Evolutionary conservation across 129 eudicot genomes (phyloP), one percentile per base, ranked within the genome.

Genomic region (Saussurea involucrata): DNA sequence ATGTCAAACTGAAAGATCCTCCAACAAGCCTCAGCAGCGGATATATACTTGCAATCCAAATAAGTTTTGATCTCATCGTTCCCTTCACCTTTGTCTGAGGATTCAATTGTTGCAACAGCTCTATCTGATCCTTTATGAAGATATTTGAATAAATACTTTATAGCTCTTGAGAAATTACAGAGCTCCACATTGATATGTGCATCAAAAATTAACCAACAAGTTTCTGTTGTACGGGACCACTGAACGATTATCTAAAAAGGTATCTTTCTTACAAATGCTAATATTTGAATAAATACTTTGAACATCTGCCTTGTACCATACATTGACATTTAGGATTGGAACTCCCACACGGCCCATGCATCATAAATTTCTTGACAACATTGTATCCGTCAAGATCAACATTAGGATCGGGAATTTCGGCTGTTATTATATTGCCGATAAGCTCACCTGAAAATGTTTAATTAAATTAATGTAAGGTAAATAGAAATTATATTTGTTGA

Each of bases 291-390:
- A n/a, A 74, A 22, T 13, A n/a, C 11, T 73, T 74, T 33, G 69
- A 58, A 34, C 69, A 74, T 3, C 7, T 21, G 2, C 8, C 13
- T 3, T 36, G 2, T n/a, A 37, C 25, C 55, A 63, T 74, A 29
- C 78, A 74, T 7, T 60, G n/a, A 17, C 65, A 55, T 15, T 3
- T 24, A 11, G 1, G 3, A 24, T 60, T 61, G 0, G 21, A 22
- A 9, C 3, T 1, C 9, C 78, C 37, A 36, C 55, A 73, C 0
- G 77, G 69, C 8, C 69, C 77, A 57, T 73, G 77, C 18, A 73
- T 58, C 69, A 74, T 61, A 12, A 34, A 60, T 4, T 74, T 31
- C 0, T 6, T 61, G 0, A 60, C 68, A 2, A 4, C 58, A 73
- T 17, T 2, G 9, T 8, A 6, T 22, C 34, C 13, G n/a, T 49